Percentiles rank a stretch among this genome's conserved stretches.
Evolutionary conservation across 2,329 filamentous ascomycete species (phyloP).

Genomic region (Beauveria scarabaeidicola): DNA sequence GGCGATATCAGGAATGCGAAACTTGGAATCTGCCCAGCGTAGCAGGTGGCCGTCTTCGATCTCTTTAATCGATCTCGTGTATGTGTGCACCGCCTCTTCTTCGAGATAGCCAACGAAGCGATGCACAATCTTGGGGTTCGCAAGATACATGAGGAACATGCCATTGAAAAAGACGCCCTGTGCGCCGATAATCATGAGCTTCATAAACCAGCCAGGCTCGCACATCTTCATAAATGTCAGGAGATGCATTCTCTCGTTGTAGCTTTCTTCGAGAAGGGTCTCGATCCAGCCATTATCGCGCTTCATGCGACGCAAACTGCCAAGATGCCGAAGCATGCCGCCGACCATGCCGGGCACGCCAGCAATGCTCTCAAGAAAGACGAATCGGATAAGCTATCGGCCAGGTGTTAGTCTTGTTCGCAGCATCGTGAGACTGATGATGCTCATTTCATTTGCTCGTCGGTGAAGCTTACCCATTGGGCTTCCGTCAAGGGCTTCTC

Average conservation of each 20-base stretch:
- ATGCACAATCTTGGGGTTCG: slow-evolving; percentile 81
- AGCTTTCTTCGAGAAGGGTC: slow-evolving; percentile 79
- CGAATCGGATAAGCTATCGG: slow-evolving; percentile 62
- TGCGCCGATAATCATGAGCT: slow-evolving; percentile 79
- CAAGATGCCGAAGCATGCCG: slow-evolving; percentile 84
- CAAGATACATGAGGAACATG: slow-evolving; percentile 80
- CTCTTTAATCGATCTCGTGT: slow-evolving; percentile 80
- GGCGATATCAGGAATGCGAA: slow-evolving; percentile 80
- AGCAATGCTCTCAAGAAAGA: slow-evolving; percentile 91
- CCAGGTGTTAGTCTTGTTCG: background rate
- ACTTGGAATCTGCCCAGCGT: slow-evolving; percentile 62
- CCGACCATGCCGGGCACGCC: slow-evolving; percentile 96
- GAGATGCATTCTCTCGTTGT: slow-evolving; percentile 91
- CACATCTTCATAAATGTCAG: slow-evolving; percentile 89
- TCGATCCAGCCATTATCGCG: slow-evolving; percentile 97
- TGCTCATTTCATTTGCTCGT: background rate
- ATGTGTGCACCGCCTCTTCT: slow-evolving; percentile 94
- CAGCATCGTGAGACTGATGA: background rate
- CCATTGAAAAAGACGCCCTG: slow-evolving; percentile 97
- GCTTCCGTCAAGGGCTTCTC: slow-evolving; percentile 64
- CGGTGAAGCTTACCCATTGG: slow-evolving; percentile 58
- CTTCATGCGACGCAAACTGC: slow-evolving; percentile 75
- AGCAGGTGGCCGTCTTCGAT: slow-evolving; percentile 78
- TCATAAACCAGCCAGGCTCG: slow-evolving; percentile 71
- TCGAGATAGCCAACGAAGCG: slow-evolving; percentile 96